Percentiles rank a stretch among this genome's conserved stretches.
These are phyloP conservation scores for Agrocybe pediades DNA, from an alignment of 768 basidiomycete species.

Conservation along the genomic window DNA sequence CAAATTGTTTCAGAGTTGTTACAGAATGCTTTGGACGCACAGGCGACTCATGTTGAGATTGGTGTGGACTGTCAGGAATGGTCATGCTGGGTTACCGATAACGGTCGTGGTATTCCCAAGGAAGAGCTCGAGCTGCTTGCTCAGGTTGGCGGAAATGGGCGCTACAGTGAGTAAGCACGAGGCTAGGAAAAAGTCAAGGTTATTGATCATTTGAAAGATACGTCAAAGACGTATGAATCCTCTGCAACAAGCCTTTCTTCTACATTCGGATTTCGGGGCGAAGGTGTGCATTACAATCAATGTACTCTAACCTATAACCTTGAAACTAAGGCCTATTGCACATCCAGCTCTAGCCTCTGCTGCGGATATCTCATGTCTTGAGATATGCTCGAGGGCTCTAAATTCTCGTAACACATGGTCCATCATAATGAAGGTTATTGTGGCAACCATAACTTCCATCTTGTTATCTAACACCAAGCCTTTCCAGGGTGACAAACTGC, in stretches of 20 bases:
- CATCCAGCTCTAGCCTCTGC: constrained; percentile 78
- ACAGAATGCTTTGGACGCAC: constrained; percentile 89
- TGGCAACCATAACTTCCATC: not conserved
- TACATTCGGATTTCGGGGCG: constrained; percentile 91
- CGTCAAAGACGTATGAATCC: constrained; percentile 68
- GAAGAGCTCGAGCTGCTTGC: constrained; percentile 59
- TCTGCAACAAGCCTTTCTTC: constrained; percentile 51
- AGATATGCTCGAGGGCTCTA: constrained; percentile 77
- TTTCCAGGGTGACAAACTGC: constrained; percentile 57
- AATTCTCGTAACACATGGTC: constrained; percentile 70
- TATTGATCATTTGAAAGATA: constrained; percentile 42
- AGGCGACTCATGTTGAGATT: constrained; percentile 66
- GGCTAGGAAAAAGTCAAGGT: not conserved
- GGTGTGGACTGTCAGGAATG: constrained; percentile 77
- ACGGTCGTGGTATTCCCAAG: constrained; percentile 76
- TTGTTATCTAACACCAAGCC: not conserved
- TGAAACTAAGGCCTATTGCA: not conserved
- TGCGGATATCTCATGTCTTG: constrained; percentile 76
- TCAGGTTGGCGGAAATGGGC: constrained; percentile 47
- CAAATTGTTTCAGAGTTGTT: constrained; percentile 83
- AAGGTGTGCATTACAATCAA: constrained; percentile 56
- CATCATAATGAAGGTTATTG: constrained; percentile 71
- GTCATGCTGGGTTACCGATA: constrained; percentile 84
- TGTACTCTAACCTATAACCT: not conserved
- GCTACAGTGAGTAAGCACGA: constrained; percentile 66